phyloP scores from a whole-genome alignment of 176 grass and related monocot genomes.

The Oryza australiensis region DNA sequence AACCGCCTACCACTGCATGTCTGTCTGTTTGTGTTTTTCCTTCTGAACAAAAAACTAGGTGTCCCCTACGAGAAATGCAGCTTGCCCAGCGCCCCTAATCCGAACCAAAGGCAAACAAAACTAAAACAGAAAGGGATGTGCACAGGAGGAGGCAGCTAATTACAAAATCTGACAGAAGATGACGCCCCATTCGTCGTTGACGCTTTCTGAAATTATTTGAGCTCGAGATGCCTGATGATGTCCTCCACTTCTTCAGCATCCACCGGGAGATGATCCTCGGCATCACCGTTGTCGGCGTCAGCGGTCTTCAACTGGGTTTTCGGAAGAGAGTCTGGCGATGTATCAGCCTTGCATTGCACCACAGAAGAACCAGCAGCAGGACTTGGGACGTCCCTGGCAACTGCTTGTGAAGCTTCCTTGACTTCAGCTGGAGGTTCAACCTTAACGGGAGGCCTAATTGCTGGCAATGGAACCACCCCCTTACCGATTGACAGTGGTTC shows the following conservation, averaged over 20 bases:
- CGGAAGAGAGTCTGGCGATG: conserved; percentile 6
- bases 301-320: not conserved
- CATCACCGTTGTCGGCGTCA: not conserved
- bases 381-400: conserved; percentile 7
- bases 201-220: conserved; percentile 34
- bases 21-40: conserved; percentile 13
- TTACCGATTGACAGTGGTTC: conserved; percentile 24
- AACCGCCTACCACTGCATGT: conserved; percentile 44
- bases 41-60: conserved; percentile 54
- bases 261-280: not conserved
- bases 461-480: not conserved
- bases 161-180: conserved; percentile 47
- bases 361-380: conserved; percentile 13
- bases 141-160: conserved; percentile 49
- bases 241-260: conserved; percentile 40
- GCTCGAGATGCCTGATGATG: conserved; percentile 51
- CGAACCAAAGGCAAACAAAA: conserved; percentile 38
- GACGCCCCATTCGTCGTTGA: too few relatives aligned
- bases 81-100: conserved; percentile 52
- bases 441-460: conserved; percentile 23
- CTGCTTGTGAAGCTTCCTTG: conserved; percentile 43
- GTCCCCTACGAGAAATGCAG: conserved; percentile 52
- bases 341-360: not conserved
- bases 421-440: conserved; percentile 38
- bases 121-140: conserved; percentile 58